phyloP scores from a whole-genome alignment of 352 stramenopile species.

The Pythium biforme region DNA sequence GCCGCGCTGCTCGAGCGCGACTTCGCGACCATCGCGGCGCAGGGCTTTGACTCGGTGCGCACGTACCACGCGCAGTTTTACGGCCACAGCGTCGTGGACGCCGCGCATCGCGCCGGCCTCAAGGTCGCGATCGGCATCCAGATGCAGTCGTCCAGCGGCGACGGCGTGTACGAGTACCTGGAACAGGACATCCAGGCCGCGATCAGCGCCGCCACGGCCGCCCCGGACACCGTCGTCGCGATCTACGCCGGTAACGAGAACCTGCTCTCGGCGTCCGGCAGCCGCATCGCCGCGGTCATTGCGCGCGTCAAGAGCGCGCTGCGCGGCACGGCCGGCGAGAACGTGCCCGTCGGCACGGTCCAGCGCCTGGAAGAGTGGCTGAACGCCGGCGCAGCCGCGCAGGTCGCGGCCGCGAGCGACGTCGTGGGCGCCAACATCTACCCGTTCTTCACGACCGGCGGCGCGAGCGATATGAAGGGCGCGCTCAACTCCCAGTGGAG shows the following conservation, averaged over 20 bases:
- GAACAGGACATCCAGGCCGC: constrained; percentile 66
- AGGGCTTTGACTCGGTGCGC: constrained; percentile 61
- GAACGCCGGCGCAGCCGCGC: constrained; percentile 24
- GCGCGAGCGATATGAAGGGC: constrained; percentile 19
- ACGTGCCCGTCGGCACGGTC: constrained; percentile 56
- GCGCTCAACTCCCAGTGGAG: constrained; percentile 26
- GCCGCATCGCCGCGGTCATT: constrained; percentile 50
- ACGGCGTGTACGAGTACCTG: constrained; percentile 21
- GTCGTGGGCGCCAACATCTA: constrained; percentile 43
- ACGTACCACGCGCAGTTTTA: constrained; percentile 68
- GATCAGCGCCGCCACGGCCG: constrained; percentile 40
- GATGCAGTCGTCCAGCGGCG: constrained; percentile 21
- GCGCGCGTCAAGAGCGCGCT: constrained; percentile 48
- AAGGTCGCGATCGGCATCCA: constrained; percentile 66
- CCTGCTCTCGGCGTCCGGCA: constrained; percentile 41
- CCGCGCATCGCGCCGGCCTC: constrained; percentile 38
- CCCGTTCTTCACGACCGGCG: constrained; percentile 34
- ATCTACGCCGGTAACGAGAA: constrained; percentile 81
- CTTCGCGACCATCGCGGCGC: constrained; percentile 20
- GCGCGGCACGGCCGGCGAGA: constrained; percentile 28
- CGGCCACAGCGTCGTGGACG: constrained; percentile 46
- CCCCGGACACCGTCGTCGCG: constrained; percentile 40
- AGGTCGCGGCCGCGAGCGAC: constrained; percentile 33
- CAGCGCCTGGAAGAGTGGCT: constrained; percentile 46
- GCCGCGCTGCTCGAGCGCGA: constrained; percentile 18